Percentiles rank a stretch among this genome's conserved stretches.
Evolutionary conservation across 139 green algal species (phyloP).

Genomic region (Marvania coccoides): DNA sequence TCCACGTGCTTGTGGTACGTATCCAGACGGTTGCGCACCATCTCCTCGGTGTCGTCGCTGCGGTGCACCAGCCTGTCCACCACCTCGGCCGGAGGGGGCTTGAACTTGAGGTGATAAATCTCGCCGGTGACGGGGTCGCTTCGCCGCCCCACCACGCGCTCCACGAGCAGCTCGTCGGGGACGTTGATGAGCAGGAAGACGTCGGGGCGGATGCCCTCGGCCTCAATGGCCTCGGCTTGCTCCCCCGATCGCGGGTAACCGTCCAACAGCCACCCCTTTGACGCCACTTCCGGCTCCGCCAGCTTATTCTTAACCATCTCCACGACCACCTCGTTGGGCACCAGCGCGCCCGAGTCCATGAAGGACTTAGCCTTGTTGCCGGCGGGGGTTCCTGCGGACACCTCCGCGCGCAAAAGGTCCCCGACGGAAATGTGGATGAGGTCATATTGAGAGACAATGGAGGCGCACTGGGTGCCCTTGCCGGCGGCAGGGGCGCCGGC

Average conservation of each 20-base stretch:
- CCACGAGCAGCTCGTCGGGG: constrained; percentile 85
- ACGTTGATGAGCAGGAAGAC: constrained; percentile 95
- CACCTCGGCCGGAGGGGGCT: constrained; percentile 73
- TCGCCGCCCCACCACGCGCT: constrained; percentile 87
- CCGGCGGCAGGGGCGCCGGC: constrained; percentile 87
- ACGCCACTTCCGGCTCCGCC: constrained; percentile 30
- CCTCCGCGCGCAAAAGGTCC: constrained; percentile 94
- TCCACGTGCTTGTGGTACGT: constrained; percentile 75
- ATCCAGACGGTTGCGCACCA: constrained; percentile 56
- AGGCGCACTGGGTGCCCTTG: constrained; percentile 94
- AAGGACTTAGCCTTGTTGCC: constrained; percentile 74
- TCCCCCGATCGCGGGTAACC: constrained; percentile 87
- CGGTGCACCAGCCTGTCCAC: constrained; percentile 58
- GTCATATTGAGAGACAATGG: constrained; percentile 82
- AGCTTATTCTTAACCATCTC: constrained; percentile 85
- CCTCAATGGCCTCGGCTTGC: constrained; percentile 90
- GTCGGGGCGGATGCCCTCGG: constrained; percentile 86
- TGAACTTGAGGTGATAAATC: constrained; percentile 91
- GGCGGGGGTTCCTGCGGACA: constrained; percentile 70
- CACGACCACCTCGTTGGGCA: constrained; percentile 89
- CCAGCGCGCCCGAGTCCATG: constrained; percentile 91
- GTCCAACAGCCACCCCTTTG: constrained; percentile 92
- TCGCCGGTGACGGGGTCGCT: constrained; percentile 88
- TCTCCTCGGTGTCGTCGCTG: constrained; percentile 94
- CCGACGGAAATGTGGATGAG: constrained; percentile 94